Conservation (phyloP, 306 rosid genomes). For the Quillaja saponaria region DNA sequence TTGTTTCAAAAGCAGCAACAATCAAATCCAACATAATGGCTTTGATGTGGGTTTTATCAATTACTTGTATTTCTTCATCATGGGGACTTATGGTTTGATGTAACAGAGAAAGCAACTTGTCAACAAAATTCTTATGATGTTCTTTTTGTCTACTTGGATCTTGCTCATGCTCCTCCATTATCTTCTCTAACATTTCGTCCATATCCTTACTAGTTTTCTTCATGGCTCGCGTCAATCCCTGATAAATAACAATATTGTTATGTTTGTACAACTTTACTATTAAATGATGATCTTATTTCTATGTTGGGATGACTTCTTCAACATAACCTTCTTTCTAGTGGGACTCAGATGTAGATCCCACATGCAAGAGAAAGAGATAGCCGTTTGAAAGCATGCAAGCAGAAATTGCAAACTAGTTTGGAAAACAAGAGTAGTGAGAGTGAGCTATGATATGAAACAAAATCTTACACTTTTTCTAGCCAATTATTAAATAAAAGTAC, state of each 20-base stretch:
- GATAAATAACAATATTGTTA: too few relatives aligned
- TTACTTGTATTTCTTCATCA: background rate
- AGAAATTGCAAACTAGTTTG: too few relatives aligned
- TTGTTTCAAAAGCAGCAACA: slow-evolving; percentile 14
- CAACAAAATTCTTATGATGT: slow-evolving; percentile 25
- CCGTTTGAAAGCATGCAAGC: too few relatives aligned
- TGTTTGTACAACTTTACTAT: too few relatives aligned
- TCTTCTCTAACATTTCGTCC: slow-evolving; percentile 29
- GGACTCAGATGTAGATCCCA: too few relatives aligned
- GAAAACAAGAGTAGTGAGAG: too few relatives aligned
- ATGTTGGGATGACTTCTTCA: too few relatives aligned
- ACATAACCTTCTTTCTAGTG: too few relatives aligned
- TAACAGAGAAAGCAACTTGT: slow-evolving; percentile 27
- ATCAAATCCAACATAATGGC: slow-evolving; percentile 41
- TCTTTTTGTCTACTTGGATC: background rate
- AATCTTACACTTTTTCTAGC: too few relatives aligned
- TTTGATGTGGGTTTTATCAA: slow-evolving; percentile 39
- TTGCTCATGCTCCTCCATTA: slow-evolving; percentile 31
- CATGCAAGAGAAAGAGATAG: too few relatives aligned
- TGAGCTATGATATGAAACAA: background rate
- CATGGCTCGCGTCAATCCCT: slow-evolving; percentile 33
- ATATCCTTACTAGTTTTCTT: slow-evolving; percentile 3
- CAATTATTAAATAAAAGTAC: too few relatives aligned
- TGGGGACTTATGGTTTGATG: background rate
- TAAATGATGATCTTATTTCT: too few relatives aligned